Evolutionary conservation across 2,329 filamentous ascomycete genomes (phyloP), one percentile per base, ranked within the genome.

Genomic region (Talaromyces marneffei): DNA sequence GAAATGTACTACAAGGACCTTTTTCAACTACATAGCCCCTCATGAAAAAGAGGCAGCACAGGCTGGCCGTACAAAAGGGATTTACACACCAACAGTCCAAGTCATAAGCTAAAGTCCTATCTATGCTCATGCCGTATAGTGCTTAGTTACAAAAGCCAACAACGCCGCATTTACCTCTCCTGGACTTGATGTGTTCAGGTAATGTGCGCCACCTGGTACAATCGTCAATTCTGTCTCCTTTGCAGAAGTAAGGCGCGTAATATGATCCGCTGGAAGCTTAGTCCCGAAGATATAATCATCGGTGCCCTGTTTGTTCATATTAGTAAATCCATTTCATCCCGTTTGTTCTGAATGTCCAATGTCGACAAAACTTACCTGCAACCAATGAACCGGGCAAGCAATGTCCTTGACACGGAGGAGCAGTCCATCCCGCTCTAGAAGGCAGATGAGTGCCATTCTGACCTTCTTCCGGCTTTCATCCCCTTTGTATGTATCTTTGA

Each of bases 311-410:
- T 31, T 27, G 3, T 16, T 33, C 4, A 16, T 12, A 12, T 23
- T 44, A 23, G 29, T 79, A 68, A 62, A 77, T 4, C 9, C 8
- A 27, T 16, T 5, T 12, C 20, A 35, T 58, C 23, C 18, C 80
- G 23, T 80, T 77, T 8, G 64, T 69, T 66, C 80, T 77, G 12
- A 68, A 37, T 8, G n/a, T n/a, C n/a, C n/a, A n/a, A n/a, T n/a
- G n/a, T n/a, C n/a, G n/a, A n/a, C n/a, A n/a, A 42, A 27, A 44
- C 60, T 77, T 20, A 78, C 75, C 66, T 75, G 58, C 64, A 81
- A 63, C 79, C 78, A 80, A 57, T 79, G 65, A 6, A 82, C 78
- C 2, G 79, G 79, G 68, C 78, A 80, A 55, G 66, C 68, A 4
- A 82, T 70, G 69, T 81, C 78, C 7, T 67, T 72, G 25, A 80